These are phyloP conservation scores for Austropuccinia psidii DNA, from an alignment of 1,284 basidiomycete species.

Conservation along the genomic window DNA sequence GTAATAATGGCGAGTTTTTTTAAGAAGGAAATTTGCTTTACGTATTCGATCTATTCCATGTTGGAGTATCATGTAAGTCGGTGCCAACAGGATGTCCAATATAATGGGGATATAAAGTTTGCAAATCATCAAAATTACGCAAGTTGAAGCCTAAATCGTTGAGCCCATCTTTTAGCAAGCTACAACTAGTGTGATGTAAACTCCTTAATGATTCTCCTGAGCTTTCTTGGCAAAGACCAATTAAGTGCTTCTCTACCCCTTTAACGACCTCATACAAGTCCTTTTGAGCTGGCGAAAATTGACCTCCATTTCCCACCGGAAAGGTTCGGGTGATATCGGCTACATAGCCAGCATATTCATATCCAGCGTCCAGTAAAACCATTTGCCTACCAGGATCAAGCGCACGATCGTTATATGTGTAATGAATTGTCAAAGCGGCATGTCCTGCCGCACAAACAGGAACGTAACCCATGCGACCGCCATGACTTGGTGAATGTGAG, in stretches of 20 bases:
- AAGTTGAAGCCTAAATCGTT: conserved; percentile 68
- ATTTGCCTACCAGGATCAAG: conserved; percentile 61
- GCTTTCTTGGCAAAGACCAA: conserved; percentile 51
- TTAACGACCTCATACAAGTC: conserved; percentile 81
- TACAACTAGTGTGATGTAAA: conserved; percentile 69
- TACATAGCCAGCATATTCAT: conserved; percentile 26
- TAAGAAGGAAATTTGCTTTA: not conserved
- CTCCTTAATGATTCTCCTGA: conserved; percentile 60
- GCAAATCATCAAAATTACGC: conserved; percentile 1
- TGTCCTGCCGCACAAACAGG: conserved; percentile 82
- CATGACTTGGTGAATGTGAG: conserved; percentile 61
- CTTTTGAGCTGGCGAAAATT: conserved; percentile 70
- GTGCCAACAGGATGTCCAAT: conserved; percentile 54
- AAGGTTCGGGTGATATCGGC: conserved; percentile 37
- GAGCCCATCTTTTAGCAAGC: conserved; percentile 64
- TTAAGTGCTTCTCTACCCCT: conserved; percentile 59
- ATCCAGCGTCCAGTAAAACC: conserved; percentile 68
- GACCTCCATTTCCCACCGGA: conserved; percentile 41
- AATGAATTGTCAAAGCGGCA: conserved; percentile 74
- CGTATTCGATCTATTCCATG: conserved; percentile 47
- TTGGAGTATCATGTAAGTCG: conserved; percentile 53
- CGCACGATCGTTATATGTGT: conserved; percentile 76
- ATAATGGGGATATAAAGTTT: conserved; percentile 65
- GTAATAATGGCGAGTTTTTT: too few relatives aligned
- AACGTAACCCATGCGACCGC: conserved; percentile 69